A percentile compares a stretch with the other conserved stretches of the same genome.
Conservation (phyloP, 176 grass and related monocot genomes). For the Dendrocalamus sinicus region DNA sequence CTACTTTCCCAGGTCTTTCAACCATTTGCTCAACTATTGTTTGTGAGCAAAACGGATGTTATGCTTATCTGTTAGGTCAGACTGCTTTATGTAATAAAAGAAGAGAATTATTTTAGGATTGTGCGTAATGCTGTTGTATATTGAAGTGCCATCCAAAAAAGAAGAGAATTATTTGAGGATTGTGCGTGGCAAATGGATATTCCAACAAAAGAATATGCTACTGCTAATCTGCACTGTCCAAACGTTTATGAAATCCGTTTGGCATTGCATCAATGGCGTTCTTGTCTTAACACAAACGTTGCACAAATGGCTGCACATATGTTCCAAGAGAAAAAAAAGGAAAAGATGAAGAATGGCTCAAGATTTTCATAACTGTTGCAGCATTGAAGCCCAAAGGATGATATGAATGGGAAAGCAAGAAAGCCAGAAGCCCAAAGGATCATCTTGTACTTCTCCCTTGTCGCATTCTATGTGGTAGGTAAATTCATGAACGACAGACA, state of each 20-base stretch:
- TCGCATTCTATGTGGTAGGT: neutral
- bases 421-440: no score
- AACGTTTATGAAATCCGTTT: neutral
- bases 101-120: no score
- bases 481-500: neutral
- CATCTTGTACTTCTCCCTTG: no score
- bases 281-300: neutral
- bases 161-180: no score
- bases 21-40: slow-evolving; percentile 14
- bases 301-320: neutral
- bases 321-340: neutral
- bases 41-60: slow-evolving; percentile 13
- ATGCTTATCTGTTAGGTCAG: slow-evolving; percentile 16
- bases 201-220: neutral
- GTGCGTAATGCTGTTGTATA: no score
- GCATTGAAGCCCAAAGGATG: no score
- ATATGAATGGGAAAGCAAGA: no score
- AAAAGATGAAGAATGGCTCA: neutral
- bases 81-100: slow-evolving; percentile 8
- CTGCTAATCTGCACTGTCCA: neutral
- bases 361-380: no score
- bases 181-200: no score
- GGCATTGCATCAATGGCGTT: neutral
- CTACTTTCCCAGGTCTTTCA: neutral
- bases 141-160: no score